Evolutionary conservation across 495 filamentous ascomycete genomes (phyloP).

Genomic region (Hyaloscypha finlandica): DNA sequence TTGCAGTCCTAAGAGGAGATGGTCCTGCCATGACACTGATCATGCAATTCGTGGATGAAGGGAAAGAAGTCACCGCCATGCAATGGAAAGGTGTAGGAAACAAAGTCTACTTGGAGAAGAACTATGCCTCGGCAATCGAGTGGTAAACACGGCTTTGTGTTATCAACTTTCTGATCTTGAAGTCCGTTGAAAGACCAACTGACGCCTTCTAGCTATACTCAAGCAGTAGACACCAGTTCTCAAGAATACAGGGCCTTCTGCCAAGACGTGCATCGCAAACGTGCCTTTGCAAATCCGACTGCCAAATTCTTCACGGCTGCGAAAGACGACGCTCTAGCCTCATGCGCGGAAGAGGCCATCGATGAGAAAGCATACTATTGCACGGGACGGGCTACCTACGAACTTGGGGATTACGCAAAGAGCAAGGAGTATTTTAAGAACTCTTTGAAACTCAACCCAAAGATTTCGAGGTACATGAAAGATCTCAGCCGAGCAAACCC

Average conservation of each 20-base stretch:
- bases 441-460: conserved; percentile 38
- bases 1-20: conserved; percentile 37
- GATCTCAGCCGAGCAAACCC: conserved; percentile 36
- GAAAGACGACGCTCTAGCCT: conserved; percentile 43
- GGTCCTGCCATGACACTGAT: conserved; percentile 38
- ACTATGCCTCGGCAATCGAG: conserved; percentile 29
- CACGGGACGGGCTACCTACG: conserved; percentile 48
- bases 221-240: conserved; percentile 25
- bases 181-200: background rate
- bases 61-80: conserved; percentile 32
- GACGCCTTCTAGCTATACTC: conserved; percentile 21
- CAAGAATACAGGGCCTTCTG: conserved; percentile 22
- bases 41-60: conserved; percentile 37
- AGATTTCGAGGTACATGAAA: conserved; percentile 34
- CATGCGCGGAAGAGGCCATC: conserved; percentile 28
- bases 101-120: conserved; percentile 32
- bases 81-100: conserved; percentile 48
- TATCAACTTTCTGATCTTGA: too few species aligned
- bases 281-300: conserved; percentile 48
- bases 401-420: conserved; percentile 40
- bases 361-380: conserved; percentile 51
- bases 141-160: conserved; percentile 8
- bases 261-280: conserved; percentile 41
- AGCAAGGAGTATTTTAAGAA: conserved; percentile 35
- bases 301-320: conserved; percentile 50